Percentiles rank a stretch among this genome's conserved stretches.
Conservation (phyloP, 768 basidiomycete genomes). For the Peribolospora baueri region DNA sequence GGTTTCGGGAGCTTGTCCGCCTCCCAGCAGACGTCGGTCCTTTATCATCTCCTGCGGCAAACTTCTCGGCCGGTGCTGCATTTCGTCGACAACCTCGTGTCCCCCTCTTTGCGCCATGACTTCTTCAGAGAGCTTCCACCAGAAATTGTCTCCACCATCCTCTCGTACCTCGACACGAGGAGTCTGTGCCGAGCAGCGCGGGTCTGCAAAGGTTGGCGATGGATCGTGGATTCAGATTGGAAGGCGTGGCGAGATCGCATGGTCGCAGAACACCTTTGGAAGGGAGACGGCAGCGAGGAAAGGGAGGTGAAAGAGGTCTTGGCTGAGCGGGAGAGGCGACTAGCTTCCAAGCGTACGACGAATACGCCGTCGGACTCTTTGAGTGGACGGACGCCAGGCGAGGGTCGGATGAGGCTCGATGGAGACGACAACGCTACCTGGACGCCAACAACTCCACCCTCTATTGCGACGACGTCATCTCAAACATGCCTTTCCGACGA, state of each 20-base stretch:
- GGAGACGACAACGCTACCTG: not conserved
- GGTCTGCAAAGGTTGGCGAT: slow-evolving; percentile 61
- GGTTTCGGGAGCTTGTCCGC: slow-evolving; percentile 62
- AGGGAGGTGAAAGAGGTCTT: slow-evolving; percentile 50
- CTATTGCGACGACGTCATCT: not conserved
- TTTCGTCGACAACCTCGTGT: slow-evolving; percentile 63
- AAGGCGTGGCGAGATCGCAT: slow-evolving; percentile 73
- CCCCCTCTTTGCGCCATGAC: slow-evolving; percentile 75
- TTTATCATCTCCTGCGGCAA: slow-evolving; percentile 74
- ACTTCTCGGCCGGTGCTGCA: slow-evolving; percentile 78
- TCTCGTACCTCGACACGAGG: slow-evolving; percentile 58
- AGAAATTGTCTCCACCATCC: slow-evolving; percentile 69
- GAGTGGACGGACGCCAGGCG: not conserved
- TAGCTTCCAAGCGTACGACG: slow-evolving; percentile 10
- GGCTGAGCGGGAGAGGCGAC: slow-evolving; percentile 16
- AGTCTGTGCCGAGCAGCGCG: slow-evolving; percentile 65
- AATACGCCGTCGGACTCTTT: slow-evolving; percentile 1
- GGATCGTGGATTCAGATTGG: slow-evolving; percentile 71
- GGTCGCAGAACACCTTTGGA: slow-evolving; percentile 64
- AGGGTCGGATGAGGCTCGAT: not conserved
- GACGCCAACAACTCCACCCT: not conserved
- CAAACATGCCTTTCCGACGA: not conserved
- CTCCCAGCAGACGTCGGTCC: slow-evolving; percentile 69
- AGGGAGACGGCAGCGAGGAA: slow-evolving; percentile 60
- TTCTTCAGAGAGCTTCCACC: slow-evolving; percentile 77